Base-by-base conservation (phyloP, 306 rosid genomes). In the Vicia villosa region DNA sequence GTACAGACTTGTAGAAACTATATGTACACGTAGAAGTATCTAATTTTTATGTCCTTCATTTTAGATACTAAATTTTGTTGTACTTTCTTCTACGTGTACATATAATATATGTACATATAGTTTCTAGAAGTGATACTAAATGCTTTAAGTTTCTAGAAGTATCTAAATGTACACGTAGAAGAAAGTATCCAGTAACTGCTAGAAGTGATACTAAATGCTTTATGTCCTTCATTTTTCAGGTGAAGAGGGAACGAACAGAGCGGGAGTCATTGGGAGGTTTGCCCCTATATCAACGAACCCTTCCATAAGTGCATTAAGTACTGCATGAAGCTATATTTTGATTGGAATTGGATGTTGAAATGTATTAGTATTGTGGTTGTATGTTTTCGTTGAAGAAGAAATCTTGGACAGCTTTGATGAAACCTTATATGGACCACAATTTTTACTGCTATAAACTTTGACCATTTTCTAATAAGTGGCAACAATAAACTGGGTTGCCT, bases 191-290 rank as follows among this genome's bases (percentile, higher is more conserved):
- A 21, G 28, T 57, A n/a, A 61, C 30, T 19, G 16, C 67, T 5
- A 19, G 10, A 56, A 21, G 11, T 47, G 42, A 69, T 21, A 19
- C 38, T 49, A 21, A 84, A 68, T 63, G 75, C 38, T 78, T 20
- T 66, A 54, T n/a, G 14, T 15, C 71, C 24, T 40, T 22, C 28
- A 8, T 57, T 77, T 79, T 79, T 68, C 88, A 94, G 99, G 97
- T 94, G 77, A 94, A 94, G 88, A 84, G 37, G 77, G 99, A 94
- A 81, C 89, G 68, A 49, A 86, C 85, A 56, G 99, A 94, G 81
- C 96, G 96, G 7, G 96, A 87, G 71, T 85, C 90, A 57, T 86
- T 94, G 88, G 97, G 99, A 81, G 99, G 91, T 63, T 82, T 94
- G 81, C 99, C 96, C 10, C 83, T 94, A 15, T 91, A 86, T 76